Conservation (phyloP, 2,329 filamentous ascomycete species). For the Dothideomycetes sp. region DNA sequence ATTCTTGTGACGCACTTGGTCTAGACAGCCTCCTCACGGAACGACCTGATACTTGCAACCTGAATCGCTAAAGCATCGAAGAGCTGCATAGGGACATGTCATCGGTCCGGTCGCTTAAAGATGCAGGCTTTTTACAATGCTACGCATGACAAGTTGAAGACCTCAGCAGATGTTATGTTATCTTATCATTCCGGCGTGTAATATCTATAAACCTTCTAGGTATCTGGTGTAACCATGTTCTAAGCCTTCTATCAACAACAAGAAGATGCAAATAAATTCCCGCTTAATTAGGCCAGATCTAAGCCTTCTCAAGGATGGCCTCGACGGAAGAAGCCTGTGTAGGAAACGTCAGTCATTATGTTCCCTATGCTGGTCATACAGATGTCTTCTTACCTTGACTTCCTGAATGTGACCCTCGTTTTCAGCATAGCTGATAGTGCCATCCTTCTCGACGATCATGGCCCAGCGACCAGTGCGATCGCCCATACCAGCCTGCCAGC, state of each 20-base stretch:
- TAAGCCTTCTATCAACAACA: no score
- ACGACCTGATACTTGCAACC: not conserved
- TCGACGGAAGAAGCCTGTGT: conserved; percentile 40
- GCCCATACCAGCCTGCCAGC: conserved; percentile 59
- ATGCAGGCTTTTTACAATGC: no score
- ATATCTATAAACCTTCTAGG: not conserved
- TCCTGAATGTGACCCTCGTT: conserved; percentile 51
- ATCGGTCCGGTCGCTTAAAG: no score
- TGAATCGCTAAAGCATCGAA: no score
- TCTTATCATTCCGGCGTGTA: conserved; percentile 8
- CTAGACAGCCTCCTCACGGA: no score
- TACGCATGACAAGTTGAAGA: not conserved
- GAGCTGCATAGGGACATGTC: no score
- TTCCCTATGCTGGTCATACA: not conserved
- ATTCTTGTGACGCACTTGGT: not conserved
- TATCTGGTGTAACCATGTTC: not conserved
- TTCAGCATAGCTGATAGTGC: conserved; percentile 73
- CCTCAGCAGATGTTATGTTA: not conserved
- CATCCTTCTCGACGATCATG: conserved; percentile 66
- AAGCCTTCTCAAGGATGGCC: conserved; percentile 41
- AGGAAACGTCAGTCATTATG: conserved; percentile 24
- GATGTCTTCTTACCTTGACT: conserved; percentile 33
- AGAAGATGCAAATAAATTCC: not conserved
- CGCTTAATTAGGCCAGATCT: conserved; percentile 12
- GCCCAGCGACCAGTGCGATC: conserved; percentile 72